Base-by-base conservation (phyloP, 768 basidiomycete species). In the Chalciporus piperatus region DNA sequence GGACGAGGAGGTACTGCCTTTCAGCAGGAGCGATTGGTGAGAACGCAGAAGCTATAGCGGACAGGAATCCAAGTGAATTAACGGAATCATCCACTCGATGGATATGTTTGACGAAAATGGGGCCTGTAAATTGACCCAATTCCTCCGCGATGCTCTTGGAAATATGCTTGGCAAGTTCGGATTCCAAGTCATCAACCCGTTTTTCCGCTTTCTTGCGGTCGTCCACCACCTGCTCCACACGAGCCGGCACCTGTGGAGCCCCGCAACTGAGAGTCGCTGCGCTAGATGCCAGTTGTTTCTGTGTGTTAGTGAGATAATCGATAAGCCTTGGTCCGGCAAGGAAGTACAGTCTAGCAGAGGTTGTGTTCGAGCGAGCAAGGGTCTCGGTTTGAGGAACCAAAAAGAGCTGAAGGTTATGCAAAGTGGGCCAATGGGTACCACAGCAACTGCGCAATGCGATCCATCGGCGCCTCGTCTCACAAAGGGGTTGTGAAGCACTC, bases 341-440 rank as follows among this genome's bases (percentile, higher is more conserved):
- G 72, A 97, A 94, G 71, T 84, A 89, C 5, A 95, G 76, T 22
- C 91, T 83, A 20, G 81, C 82, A 50, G 85, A 84, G 0, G 81
- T 78, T 2, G 81, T 77, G 14, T 74, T 73, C 8, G 84, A 78
- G 10, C 85, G 79, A 35, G 85, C 74, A 23, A 87, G 72, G 1
- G 82, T 69, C 50, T 87, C 86, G 9, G 83, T 87, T 63, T 87
- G 77, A 20, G 87, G 83, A 39, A 87, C 66, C 40, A 90, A 68
- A 72, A 89, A 85, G 46, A 90, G 70, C 59, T 89, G 82, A 27
- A 89, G 76, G 59, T 85, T 83, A 55, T 85, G 76, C 44, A 94
- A 77, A 47, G 82, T 83, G 6, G 92, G 88, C 47, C 87, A 76
- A 66, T 97, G 94, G 14, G 92, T 91, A 11, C 89, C 87, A 50